Conservation (phyloP, 1,139 yeast genomes). For the Suhomyces wounanorum region DNA sequence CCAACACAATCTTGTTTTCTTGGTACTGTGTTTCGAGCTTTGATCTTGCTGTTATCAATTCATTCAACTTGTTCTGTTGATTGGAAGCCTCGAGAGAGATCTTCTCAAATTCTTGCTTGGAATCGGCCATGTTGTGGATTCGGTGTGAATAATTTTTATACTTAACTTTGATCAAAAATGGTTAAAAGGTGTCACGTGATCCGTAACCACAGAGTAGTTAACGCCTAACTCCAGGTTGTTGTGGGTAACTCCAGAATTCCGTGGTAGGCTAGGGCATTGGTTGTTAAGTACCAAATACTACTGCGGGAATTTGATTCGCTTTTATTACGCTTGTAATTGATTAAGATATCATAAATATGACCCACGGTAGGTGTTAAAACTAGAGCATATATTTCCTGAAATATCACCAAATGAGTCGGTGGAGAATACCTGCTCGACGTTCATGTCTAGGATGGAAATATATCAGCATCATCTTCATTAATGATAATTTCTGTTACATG, state of each 20-base stretch:
- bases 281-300: too few species aligned
- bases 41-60: conserved; percentile 61
- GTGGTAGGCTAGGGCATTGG: too few species aligned
- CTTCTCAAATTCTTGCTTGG: conserved; percentile 40
- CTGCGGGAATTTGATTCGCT: too few species aligned
- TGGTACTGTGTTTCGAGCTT: conserved; percentile 78
- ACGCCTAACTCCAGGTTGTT: not conserved
- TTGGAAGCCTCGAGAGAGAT: conserved; percentile 42
- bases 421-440: not conserved
- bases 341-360: not conserved
- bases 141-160: not conserved
- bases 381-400: not conserved
- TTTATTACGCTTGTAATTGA: not conserved
- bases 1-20: conserved; percentile 88
- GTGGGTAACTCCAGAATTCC: too few species aligned
- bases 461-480: conserved; percentile 34
- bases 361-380: not conserved
- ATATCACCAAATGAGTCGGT: not conserved
- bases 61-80: conserved; percentile 41
- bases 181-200: not conserved
- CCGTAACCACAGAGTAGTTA: not conserved
- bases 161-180: not conserved
- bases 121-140: conserved; percentile 24
- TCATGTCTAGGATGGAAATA: conserved; percentile 15
- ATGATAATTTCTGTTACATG: conserved; percentile 56